A percentile compares a stretch with the other conserved stretches of the same genome.
Evolutionary conservation across 1,284 basidiomycete species (phyloP).

Genomic region (Ustilago trichophora): DNA sequence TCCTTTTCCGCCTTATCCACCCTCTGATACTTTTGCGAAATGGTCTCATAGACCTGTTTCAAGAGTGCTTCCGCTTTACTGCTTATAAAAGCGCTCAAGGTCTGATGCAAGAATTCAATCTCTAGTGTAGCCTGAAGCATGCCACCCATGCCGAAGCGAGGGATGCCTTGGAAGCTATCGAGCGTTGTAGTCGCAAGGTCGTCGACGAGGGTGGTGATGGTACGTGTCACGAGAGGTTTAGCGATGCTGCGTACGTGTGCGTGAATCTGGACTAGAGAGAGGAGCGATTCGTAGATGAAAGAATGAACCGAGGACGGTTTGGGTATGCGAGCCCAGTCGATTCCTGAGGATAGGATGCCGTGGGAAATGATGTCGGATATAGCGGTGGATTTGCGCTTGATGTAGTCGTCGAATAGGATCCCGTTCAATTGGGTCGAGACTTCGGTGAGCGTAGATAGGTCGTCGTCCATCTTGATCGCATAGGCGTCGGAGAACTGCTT

Average conservation of each 20-base stretch:
- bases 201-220: conserved; percentile 83
- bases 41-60: conserved; percentile 90
- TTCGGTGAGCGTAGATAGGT: conserved; percentile 80
- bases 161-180: conserved; percentile 83
- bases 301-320: conserved; percentile 86
- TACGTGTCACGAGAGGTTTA: conserved; percentile 79
- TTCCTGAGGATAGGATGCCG: conserved; percentile 80
- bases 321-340: conserved; percentile 91
- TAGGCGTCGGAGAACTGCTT: conserved; percentile 82
- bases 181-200: conserved; percentile 83
- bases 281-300: conserved; percentile 89
- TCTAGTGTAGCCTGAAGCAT: conserved; percentile 98
- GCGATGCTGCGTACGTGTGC: conserved; percentile 85
- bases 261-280: conserved; percentile 89
- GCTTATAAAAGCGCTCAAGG: conserved; percentile 85
- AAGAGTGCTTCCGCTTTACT: conserved; percentile 80
- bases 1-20: conserved; percentile 4
- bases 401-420: conserved; percentile 85
- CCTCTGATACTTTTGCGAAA: conserved; percentile 81
- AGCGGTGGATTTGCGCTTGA: conserved; percentile 77
- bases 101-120: conserved; percentile 98
- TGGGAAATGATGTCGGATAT: conserved; percentile 77
- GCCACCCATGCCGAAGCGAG: conserved; percentile 93
- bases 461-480: conserved; percentile 78
- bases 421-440: conserved; percentile 84